These are phyloP conservation scores for Silene coronaria DNA, from an alignment of 179 eudicot species.

Conservation along the genomic window DNA sequence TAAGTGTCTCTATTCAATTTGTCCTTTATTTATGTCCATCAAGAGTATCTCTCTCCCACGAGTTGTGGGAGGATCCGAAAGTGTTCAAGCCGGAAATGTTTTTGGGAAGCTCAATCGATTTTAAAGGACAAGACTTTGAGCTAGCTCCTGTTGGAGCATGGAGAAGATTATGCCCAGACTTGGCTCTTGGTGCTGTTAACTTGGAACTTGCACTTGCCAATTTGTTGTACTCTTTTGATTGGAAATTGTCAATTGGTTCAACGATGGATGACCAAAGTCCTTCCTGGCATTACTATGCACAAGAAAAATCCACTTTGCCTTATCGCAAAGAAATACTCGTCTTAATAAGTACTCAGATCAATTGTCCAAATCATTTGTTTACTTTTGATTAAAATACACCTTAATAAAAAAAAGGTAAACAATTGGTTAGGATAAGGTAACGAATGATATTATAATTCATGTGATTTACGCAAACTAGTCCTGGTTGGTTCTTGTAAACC, in stretches of 20 bases:
- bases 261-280: neutral
- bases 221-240: conserved; percentile 11
- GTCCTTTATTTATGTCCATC: too few species aligned
- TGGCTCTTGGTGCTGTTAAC: conserved; percentile 11
- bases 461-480: too few species aligned
- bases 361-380: too few species aligned
- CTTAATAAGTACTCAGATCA: neutral
- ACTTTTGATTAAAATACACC: too few species aligned
- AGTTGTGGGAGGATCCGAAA: conserved; percentile 3
- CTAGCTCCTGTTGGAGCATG: conserved; percentile 10
- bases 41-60: too few species aligned
- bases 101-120: neutral
- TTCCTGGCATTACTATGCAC: conserved; percentile 14
- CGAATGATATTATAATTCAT: too few species aligned
- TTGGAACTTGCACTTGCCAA: conserved; percentile 14
- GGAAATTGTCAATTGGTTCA: conserved; percentile 5
- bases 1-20: too few species aligned
- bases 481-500: too few species aligned
- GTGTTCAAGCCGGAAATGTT: conserved; percentile 5
- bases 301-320: conserved; percentile 11
- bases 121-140: conserved; percentile 9
- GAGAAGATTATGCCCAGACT: conserved; percentile 4
- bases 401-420: too few species aligned
- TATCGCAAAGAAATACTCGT: neutral
- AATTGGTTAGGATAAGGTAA: too few species aligned